phyloP scores from a whole-genome alignment of 176 grass and related monocot species.

The Oryza nivara region DNA sequence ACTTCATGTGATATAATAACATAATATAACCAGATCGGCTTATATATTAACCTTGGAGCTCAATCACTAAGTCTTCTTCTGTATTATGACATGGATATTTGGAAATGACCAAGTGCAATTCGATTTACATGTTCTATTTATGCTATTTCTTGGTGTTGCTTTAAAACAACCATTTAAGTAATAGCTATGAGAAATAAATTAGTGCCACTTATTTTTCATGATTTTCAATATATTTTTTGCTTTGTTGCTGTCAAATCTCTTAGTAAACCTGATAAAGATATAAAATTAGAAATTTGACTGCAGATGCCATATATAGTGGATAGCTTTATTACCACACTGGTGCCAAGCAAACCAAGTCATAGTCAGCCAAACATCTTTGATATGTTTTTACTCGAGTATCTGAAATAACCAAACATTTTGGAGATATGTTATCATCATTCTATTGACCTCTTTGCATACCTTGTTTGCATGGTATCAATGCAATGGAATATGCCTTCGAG shows the following conservation, averaged over 20 bases:
- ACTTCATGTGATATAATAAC: too few species aligned
- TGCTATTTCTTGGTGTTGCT: neutral
- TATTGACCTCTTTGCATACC: neutral
- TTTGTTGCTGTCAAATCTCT: neutral
- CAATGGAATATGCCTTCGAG: neutral
- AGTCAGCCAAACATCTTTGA: neutral
- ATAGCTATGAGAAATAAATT: neutral
- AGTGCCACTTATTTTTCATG: constrained; percentile 3
- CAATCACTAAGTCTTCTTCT: too few species aligned
- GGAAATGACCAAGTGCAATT: too few species aligned
- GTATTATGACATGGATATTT: too few species aligned
- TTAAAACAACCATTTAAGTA: neutral
- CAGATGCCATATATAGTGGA: neutral
- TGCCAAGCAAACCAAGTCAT: neutral
- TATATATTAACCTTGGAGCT: too few species aligned
- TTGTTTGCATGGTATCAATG: constrained; percentile 1
- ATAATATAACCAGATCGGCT: too few species aligned
- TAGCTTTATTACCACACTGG: neutral
- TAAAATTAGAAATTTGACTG: constrained; percentile 6
- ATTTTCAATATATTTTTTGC: neutral
- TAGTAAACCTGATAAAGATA: constrained; percentile 1
- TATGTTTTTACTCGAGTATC: neutral
- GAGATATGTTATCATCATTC: neutral
- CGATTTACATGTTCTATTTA: neutral
- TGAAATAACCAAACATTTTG: neutral